Evolutionary conservation across 108 stramenopile species (phyloP), one percentile per base, ranked within the genome.

Genomic region (Nitzschia inconspicua): DNA sequence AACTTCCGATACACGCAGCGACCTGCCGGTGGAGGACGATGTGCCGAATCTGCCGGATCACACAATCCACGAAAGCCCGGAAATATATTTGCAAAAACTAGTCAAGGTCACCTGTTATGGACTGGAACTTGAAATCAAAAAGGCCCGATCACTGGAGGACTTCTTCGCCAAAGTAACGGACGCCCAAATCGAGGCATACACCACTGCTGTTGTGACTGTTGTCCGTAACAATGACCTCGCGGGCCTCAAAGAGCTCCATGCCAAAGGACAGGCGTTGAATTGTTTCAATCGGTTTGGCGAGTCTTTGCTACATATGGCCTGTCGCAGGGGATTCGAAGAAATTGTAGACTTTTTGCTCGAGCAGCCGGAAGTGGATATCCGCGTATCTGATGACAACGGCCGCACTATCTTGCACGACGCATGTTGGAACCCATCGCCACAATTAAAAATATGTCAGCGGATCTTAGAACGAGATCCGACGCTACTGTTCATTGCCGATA

Each of bases 321-420:
- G 94, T 65, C 79, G 91, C 6, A 73, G 91, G 8, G 83, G 86
- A 9, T 82, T 74, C 47, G 60, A 58, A 3, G 48, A 70, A 14
- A 75, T 85, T 23, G 84, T 80, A 14, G 52, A 71, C 13, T 90
- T 78, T 69, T 72, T 94, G 6, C 46, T 94, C 25, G 35, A 76
- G 8, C 76, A 80, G 32, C 59, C 68, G 7, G 47, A 65, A 8
- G 69, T 86, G 13, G 58, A 51, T 20, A 74, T 84, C 10, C 63
- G 80, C 2, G 75, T 86, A 29, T 41, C 73, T 26, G 94, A 95
- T 72, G 94, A 95, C 59, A 86, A 76, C 48, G 94, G 94, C 16
- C 68, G 91, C 6, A 95, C 86, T 19, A 87, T 89, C 19, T 60
- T 95, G 23, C 94, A 95, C 60, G 94, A 95, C 65, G 86, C 88